Evolutionary conservation across 352 stramenopile species (phyloP).

Genomic region (Phytophthora quininea): DNA sequence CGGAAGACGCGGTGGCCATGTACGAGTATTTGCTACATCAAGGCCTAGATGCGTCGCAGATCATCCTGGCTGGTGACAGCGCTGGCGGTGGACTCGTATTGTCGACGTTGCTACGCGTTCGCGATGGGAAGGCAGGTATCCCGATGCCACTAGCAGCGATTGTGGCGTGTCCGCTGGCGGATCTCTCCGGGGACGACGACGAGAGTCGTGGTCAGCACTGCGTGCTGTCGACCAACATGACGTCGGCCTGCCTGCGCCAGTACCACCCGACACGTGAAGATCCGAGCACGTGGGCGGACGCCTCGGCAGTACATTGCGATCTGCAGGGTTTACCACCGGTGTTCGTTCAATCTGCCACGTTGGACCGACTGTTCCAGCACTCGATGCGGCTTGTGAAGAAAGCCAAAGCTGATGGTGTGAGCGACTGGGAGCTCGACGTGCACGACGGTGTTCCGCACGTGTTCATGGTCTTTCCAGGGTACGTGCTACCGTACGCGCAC

Average conservation of each 20-base stretch:
- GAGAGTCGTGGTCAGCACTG: constrained; percentile 6
- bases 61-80: constrained; percentile 59
- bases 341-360: constrained; percentile 23
- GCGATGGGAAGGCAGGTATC: constrained; percentile 20
- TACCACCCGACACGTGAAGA: constrained; percentile 9
- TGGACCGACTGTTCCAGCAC: constrained; percentile 24
- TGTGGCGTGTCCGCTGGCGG: constrained; percentile 35
- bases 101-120: constrained; percentile 50
- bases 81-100: constrained; percentile 51
- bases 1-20: constrained; percentile 41
- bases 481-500: constrained; percentile 21
- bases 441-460: constrained; percentile 29
- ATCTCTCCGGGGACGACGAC: constrained; percentile 34
- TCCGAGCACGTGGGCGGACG: constrained; percentile 16
- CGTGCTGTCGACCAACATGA: constrained; percentile 2
- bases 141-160: constrained; percentile 42
- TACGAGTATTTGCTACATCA: constrained; percentile 45
- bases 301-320: constrained; percentile 29
- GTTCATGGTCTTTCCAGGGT: constrained; percentile 23
- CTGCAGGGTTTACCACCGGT: constrained; percentile 22
- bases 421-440: constrained; percentile 32
- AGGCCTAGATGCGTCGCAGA: constrained; percentile 30
- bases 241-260: background rate
- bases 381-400: constrained; percentile 22
- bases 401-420: constrained; percentile 27